phyloP scores from a whole-genome alignment of 495 filamentous ascomycete genomes.

The Neurospora pannonica region DNA sequence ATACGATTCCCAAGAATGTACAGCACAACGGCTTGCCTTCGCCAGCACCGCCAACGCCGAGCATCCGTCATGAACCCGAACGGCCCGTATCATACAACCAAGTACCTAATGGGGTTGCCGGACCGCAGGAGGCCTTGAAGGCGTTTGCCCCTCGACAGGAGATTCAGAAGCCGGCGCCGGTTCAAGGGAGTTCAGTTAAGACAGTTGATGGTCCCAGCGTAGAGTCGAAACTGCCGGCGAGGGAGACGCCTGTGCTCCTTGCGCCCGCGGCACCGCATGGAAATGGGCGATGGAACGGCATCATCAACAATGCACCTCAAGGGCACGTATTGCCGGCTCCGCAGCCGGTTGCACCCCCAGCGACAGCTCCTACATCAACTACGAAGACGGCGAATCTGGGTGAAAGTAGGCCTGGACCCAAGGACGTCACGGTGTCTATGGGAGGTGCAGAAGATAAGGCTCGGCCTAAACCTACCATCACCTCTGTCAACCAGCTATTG shows the following conservation, averaged over 20 bases:
- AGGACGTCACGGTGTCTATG: not conserved
- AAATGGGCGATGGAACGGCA: not conserved
- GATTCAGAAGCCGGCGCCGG: not conserved
- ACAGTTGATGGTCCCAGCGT: not conserved
- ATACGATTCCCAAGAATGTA: not conserved
- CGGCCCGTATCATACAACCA: not conserved
- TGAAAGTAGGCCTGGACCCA: not conserved
- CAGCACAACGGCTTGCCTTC: constrained; percentile 7
- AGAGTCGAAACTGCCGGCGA: not conserved
- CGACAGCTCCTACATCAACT: not conserved
- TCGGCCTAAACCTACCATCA: constrained; percentile 1
- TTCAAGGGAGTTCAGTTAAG: not conserved
- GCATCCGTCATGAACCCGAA: constrained; percentile 5
- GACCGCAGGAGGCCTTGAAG: not conserved
- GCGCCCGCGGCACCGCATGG: not conserved
- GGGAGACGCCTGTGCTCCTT: not conserved
- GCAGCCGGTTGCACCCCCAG: not conserved
- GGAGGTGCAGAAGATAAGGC: constrained; percentile 1
- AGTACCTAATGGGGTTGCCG: not conserved
- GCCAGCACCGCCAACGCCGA: constrained; percentile 10
- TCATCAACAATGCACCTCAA: not conserved
- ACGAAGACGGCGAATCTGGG: constrained; percentile 1
- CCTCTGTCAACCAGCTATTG: constrained; percentile 1
- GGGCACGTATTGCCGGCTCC: not conserved
- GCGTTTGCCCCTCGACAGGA: not conserved